Evolutionary conservation across 306 rosid genomes (phyloP).

Genomic region (Macrotyloma uniflorum): DNA sequence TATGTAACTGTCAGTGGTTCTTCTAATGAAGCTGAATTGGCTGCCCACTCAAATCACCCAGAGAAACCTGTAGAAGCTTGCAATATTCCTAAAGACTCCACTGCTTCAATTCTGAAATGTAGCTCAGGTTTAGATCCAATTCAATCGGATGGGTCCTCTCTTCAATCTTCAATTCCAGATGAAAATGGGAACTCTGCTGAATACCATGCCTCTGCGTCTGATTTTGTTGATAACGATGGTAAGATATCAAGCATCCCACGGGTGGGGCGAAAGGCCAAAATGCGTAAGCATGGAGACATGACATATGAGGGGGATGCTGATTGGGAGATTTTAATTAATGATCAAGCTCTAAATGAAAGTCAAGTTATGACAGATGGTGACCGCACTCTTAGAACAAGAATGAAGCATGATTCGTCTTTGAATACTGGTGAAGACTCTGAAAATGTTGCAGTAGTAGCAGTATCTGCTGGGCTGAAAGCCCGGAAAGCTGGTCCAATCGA

Average conservation of each 20-base stretch:
- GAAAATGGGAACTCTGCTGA: conserved; percentile 65
- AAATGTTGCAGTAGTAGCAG: conserved; percentile 85
- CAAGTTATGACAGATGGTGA: conserved; percentile 53
- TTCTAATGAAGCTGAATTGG: conserved; percentile 42
- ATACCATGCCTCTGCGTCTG: conserved; percentile 58
- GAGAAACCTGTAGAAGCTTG: conserved; percentile 32
- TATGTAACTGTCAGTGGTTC: conserved; percentile 29
- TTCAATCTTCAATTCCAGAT: conserved; percentile 55
- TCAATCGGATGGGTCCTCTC: conserved; percentile 51
- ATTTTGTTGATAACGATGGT: conserved; percentile 50
- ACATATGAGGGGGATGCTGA: conserved; percentile 99
- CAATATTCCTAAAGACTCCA: conserved; percentile 38
- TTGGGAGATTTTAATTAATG: conserved; percentile 76
- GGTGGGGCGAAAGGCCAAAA: conserved; percentile 59
- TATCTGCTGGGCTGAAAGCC: conserved; percentile 93
- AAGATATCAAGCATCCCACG: conserved; percentile 62
- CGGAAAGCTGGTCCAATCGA: conserved; percentile 84
- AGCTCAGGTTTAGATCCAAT: conserved; percentile 45
- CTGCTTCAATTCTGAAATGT: conserved; percentile 45
- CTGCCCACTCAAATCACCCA: conserved; percentile 41
- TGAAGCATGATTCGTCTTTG: conserved; percentile 59
- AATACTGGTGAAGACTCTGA: conserved; percentile 67
- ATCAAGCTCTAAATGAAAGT: conserved; percentile 52
- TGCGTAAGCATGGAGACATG: conserved; percentile 91
- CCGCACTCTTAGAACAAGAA: conserved; percentile 54